Percentiles rank a stretch among this genome's conserved stretches.
These are phyloP conservation scores for Pseudomonodictys pantanalensis DNA, from an alignment of 495 filamentous ascomycete genomes.

Conservation along the genomic window DNA sequence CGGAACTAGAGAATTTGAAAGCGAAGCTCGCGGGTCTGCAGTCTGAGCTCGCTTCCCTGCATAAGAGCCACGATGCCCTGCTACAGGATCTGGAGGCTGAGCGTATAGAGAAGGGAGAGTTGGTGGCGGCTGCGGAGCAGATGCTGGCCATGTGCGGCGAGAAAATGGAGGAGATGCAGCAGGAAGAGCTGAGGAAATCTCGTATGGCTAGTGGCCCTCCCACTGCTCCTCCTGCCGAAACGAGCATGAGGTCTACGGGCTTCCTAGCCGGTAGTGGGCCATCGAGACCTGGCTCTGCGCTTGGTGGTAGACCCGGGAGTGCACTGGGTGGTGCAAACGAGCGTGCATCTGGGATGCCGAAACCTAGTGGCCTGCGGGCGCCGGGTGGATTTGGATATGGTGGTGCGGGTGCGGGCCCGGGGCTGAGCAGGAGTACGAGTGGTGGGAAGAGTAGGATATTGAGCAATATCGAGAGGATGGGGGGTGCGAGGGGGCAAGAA, in stretches of 20 bases:
- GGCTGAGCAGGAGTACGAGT: constrained; percentile 18
- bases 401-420: not conserved
- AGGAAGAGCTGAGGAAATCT: constrained; percentile 19
- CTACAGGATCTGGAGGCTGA: constrained; percentile 68
- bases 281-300: constrained; percentile 14
- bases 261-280: not conserved
- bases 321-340: constrained; percentile 2
- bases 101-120: constrained; percentile 85
- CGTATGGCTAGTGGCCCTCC: constrained; percentile 3
- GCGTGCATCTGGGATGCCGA: constrained; percentile 9
- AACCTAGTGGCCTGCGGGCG: constrained; percentile 23
- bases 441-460: constrained; percentile 30
- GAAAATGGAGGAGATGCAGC: constrained; percentile 26
- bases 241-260: not conserved
- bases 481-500: not conserved
- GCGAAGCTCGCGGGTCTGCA: constrained; percentile 64
- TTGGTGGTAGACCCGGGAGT: constrained; percentile 10
- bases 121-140: constrained; percentile 90
- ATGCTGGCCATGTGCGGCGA: constrained; percentile 57
- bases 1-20: constrained; percentile 54
- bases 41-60: constrained; percentile 63
- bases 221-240: not conserved
- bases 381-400: constrained; percentile 27
- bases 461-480: constrained; percentile 35
- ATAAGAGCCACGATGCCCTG: constrained; percentile 62